These are phyloP conservation scores for Drosera spatulata DNA, from an alignment of 179 eudicot species.

Conservation along the genomic window DNA sequence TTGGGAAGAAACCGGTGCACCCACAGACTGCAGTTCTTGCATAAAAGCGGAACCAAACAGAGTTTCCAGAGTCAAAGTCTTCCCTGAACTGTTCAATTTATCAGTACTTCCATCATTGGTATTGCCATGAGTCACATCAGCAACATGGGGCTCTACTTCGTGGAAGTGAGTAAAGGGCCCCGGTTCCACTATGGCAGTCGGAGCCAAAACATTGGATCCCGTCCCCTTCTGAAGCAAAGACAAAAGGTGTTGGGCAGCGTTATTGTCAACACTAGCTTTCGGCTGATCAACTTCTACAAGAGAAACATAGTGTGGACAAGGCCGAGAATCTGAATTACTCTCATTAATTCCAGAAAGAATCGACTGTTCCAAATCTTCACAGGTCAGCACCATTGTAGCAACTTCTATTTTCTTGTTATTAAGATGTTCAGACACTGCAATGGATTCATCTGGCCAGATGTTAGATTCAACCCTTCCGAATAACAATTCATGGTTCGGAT, in stretches of 20 bases:
- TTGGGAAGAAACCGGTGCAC: constrained; percentile 67
- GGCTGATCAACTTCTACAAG: constrained; percentile 19
- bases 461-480: too few species aligned
- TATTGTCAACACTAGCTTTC: constrained; percentile 30
- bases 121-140: constrained; percentile 9
- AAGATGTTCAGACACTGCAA: too few species aligned
- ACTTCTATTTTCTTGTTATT: too few species aligned
- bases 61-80: constrained; percentile 62
- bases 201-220: constrained; percentile 13
- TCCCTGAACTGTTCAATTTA: constrained; percentile 22
- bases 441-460: too few species aligned
- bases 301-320: constrained; percentile 14
- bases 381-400: constrained; percentile 51
- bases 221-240: constrained; percentile 17
- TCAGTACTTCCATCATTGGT: constrained; percentile 22
- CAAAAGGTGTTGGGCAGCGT: constrained; percentile 28
- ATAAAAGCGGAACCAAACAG: constrained; percentile 96
- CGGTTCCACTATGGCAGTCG: constrained; percentile 12
- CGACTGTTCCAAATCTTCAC: constrained; percentile 94
- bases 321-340: constrained; percentile 22
- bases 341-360: constrained; percentile 58
- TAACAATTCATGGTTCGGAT: too few species aligned
- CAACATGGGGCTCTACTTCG: constrained; percentile 16
- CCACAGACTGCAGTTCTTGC: constrained; percentile 74
- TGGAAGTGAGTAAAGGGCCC: constrained; percentile 16